Evolutionary conservation across 345 rosid species (phyloP).

Genomic region (Salix viminalis): DNA sequence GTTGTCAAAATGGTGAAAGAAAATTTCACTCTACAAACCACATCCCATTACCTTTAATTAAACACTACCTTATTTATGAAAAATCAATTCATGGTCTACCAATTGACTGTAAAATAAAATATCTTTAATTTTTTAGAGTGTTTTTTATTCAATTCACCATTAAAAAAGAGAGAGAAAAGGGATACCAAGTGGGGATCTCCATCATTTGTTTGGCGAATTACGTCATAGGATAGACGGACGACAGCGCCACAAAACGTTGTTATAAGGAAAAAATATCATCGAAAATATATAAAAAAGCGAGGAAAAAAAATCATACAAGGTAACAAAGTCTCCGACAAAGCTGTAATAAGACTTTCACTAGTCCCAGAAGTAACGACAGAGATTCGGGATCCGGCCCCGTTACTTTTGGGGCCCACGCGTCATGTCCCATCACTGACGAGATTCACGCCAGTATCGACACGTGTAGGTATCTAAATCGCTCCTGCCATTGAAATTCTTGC

Average conservation of each 20-base stretch:
- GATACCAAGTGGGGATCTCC: no score
- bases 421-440: conserved; percentile 21
- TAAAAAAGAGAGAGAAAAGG: no score
- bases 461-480: neutral
- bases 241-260: neutral
- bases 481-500: neutral
- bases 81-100: no score
- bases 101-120: no score
- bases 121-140: no score
- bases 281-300: neutral
- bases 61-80: no score
- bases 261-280: neutral
- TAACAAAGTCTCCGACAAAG: conserved; percentile 4
- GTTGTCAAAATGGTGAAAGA: neutral
- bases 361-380: conserved; percentile 34
- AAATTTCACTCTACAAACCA: no score
- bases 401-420: conserved; percentile 15
- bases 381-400: conserved; percentile 32
- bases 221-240: no score
- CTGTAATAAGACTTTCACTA: conserved; percentile 1
- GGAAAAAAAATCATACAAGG: neutral
- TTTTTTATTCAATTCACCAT: no score
- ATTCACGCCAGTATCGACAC: conserved; percentile 1
- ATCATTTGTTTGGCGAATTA: no score
- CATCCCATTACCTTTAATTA: no score